These are phyloP conservation scores for Pugionium dolabratum DNA, from an alignment of 345 rosid genomes.

Conservation along the genomic window DNA sequence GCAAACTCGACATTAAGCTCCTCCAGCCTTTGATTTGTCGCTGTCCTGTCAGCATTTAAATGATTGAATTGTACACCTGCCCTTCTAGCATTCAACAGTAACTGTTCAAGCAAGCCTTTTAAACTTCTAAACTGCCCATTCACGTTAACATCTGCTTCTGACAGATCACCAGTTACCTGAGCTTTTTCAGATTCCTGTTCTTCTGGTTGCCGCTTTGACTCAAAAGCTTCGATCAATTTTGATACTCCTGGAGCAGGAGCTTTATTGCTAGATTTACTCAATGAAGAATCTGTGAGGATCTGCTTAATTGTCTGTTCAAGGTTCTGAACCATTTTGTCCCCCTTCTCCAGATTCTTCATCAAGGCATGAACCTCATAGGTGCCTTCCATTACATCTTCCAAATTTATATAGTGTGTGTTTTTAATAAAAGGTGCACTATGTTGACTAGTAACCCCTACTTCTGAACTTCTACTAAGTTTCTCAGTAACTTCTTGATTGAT, in stretches of 20 bases:
- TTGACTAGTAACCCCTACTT: slow-evolving; percentile 27
- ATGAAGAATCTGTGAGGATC: slow-evolving; percentile 43
- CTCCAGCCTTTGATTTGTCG: slow-evolving; percentile 41
- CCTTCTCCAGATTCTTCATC: slow-evolving; percentile 55
- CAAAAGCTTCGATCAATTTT: slow-evolving; percentile 79
- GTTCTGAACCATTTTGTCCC: slow-evolving; percentile 50
- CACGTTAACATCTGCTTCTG: slow-evolving; percentile 42
- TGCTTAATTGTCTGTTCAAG: slow-evolving; percentile 62
- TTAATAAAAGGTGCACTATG: slow-evolving; percentile 37
- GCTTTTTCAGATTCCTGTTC: slow-evolving; percentile 53
- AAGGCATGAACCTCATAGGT: slow-evolving; percentile 48
- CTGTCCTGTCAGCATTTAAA: slow-evolving; percentile 46
- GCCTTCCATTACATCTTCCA: slow-evolving; percentile 43
- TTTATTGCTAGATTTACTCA: slow-evolving; percentile 48
- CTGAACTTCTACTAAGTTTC: slow-evolving; percentile 34
- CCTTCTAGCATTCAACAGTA: slow-evolving; percentile 53
- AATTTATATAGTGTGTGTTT: slow-evolving; percentile 30
- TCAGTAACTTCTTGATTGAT: slow-evolving; percentile 35
- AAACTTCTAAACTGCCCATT: slow-evolving; percentile 54
- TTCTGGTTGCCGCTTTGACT: slow-evolving; percentile 59
- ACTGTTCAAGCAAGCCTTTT: slow-evolving; percentile 56
- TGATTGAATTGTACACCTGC: slow-evolving; percentile 43
- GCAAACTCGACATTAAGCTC: slow-evolving; percentile 54
- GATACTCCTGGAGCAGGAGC: slow-evolving; percentile 56
- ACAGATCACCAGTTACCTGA: slow-evolving; percentile 41